phyloP scores from a whole-genome alignment of 2,329 filamentous ascomycete genomes.

The Trichophyton mentagrophytes region DNA sequence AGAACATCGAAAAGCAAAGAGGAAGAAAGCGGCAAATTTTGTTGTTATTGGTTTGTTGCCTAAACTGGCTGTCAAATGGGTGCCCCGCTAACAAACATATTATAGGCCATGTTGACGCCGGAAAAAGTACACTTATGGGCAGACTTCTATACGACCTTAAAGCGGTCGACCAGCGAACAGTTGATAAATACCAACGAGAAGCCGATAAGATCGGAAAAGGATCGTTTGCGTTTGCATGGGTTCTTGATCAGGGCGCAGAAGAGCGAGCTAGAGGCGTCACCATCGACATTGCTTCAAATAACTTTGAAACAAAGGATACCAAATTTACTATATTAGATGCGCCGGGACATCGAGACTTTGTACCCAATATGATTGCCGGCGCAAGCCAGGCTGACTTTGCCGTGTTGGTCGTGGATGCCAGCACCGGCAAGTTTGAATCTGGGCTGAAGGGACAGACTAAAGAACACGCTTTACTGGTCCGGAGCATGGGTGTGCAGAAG shows the following conservation, averaged over 20 bases:
- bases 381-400: conserved; percentile 94
- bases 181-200: conserved; percentile 79
- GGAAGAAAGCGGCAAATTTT: conserved; percentile 76
- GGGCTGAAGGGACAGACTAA: conserved; percentile 87
- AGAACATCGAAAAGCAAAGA: conserved; percentile 61
- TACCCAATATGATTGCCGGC: conserved; percentile 98
- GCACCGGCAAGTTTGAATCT: conserved; percentile 82
- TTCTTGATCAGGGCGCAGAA: conserved; percentile 82
- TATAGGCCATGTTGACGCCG: conserved; percentile 85
- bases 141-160: conserved; percentile 80
- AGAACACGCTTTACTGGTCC: conserved; percentile 78
- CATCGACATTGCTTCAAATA: conserved; percentile 89
- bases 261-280: conserved; percentile 85
- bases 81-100: background rate
- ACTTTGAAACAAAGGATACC: conserved; percentile 79
- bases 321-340: conserved; percentile 91
- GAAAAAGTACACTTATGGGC: conserved; percentile 96
- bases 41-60: conserved; percentile 63
- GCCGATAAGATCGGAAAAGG: conserved; percentile 86
- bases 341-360: conserved; percentile 87
- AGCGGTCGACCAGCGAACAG: conserved; percentile 72
- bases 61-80: background rate
- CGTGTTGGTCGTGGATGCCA: conserved; percentile 83
- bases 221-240: conserved; percentile 94
- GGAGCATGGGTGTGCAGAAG: conserved; percentile 79